Base-by-base conservation (phyloP, 176 grass and related monocot genomes). In the Triticum timopheevii region DNA sequence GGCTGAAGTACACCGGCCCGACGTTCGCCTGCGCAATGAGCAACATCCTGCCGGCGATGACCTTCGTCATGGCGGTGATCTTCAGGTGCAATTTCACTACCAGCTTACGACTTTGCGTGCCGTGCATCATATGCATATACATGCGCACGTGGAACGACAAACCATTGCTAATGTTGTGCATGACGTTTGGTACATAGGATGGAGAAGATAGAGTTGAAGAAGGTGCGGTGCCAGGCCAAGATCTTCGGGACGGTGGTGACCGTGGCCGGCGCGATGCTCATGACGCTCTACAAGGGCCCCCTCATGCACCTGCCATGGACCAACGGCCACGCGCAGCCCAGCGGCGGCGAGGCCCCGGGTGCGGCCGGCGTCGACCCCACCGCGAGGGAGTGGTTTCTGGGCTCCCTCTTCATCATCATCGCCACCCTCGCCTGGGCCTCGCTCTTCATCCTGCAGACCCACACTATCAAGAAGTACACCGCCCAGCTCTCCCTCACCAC, bases 201-300 rank as follows among this genome's bases (percentile, higher is more conserved):
- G 96, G 96, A 98, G 90, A 98, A 96, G 79, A 10, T 98, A 49
- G 70, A 96, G 71, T 39, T 96, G 15, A 94, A 80, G 90, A 89
- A 79, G 81, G 9, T 98, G 74, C 84, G 82, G 61, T 95, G 93
- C 82, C 96, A 93, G 84, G 96, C 93, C 62, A 98, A 96, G 92
- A 82, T 98, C 54, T 61, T 56, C 16, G 96, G 96, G 1, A 96
- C 96, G 69, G 15, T 90, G 73, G 93, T 98, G 35, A 96, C 96
- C 3, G 96, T 98, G 71, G 96, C 80, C 33, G 96, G 96, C 66
- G 96, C 96, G 30, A 98, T 98, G 93, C 77, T 98, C 77, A 98
- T 98, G 96, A 96, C 96, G 65, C 83, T 98, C 28, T 98, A 96
- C 90, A 98, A 96, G 90, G 96, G 96, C 61, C 96, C 96, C 7